Conservation (phyloP, 1,284 basidiomycete genomes). For the Chalciporus piperatoides region DNA sequence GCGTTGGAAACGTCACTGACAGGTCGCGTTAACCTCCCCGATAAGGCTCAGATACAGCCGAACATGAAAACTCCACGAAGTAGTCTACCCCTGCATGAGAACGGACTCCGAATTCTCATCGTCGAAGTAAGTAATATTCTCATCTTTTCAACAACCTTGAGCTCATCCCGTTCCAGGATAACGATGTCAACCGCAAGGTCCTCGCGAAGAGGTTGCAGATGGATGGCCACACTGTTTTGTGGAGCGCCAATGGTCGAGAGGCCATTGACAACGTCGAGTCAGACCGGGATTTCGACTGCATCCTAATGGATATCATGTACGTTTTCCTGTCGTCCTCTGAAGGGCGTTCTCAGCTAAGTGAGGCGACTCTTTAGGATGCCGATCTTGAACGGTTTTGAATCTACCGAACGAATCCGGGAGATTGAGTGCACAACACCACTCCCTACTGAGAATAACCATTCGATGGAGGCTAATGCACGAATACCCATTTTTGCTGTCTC, state of each 20-base stretch:
- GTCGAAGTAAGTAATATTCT: slow-evolving; percentile 5
- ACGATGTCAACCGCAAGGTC: slow-evolving; percentile 74
- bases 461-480: slow-evolving; percentile 60
- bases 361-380: slow-evolving; percentile 63
- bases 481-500: slow-evolving; percentile 85
- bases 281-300: slow-evolving; percentile 68
- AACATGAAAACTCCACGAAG: neutral
- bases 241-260: slow-evolving; percentile 77
- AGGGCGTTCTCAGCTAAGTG: neutral
- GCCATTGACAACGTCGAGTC: slow-evolving; percentile 58
- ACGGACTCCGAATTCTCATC: neutral
- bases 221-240: slow-evolving; percentile 66
- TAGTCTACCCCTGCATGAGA: neutral
- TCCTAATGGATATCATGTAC: slow-evolving; percentile 85
- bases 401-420: slow-evolving; percentile 66
- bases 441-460: slow-evolving; percentile 33
- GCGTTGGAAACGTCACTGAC: no score
- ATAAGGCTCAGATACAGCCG: neutral
- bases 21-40: no score
- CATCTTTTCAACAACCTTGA: slow-evolving; percentile 28
- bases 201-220: slow-evolving; percentile 66
- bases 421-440: slow-evolving; percentile 39
- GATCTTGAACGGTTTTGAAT: slow-evolving; percentile 74
- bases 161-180: slow-evolving; percentile 64
- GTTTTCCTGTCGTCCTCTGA: slow-evolving; percentile 23